Evolutionary conservation across 2,329 filamentous ascomycete species (phyloP), one percentile per base, ranked within the genome.

Genomic region (Parasarocladium wereldwijsianum): DNA sequence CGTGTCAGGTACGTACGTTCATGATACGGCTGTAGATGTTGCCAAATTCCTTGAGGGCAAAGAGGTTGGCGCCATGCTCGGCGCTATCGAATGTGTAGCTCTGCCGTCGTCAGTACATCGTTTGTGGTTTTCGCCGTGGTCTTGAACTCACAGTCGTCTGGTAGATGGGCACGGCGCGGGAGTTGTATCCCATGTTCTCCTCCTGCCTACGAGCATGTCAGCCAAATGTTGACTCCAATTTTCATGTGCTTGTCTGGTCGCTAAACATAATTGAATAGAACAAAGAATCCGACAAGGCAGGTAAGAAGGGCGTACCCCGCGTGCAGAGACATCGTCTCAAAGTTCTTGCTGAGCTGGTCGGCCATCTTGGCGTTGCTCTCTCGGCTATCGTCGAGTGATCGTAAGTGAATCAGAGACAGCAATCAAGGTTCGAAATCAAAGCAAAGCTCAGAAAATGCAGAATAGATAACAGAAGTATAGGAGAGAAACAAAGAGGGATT

Each of bases 21-120:
- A 82, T 84, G 45, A 98, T 85, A 40, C 90, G 83, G 53, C 78
- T 90, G 67, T 98, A 98, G 54, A 96, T 93, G 60, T 96, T 96
- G 57, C 86, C 90, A 46, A 83, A 80, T 59, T 96, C 85, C 62
- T 96, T 92, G 55, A 98, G 81, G 50, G 84, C 82, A 51, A 98
- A 98, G 24, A 98, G 76, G 52, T 85, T 76, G 33, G 90, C 90
- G 37, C 84, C 90, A 48, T 96, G 90, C 29, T 85, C 87, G 30
- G 84, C 93, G 62, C 96, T 83, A 70, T 96, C 79, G 70, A 98
- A 98, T 31, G 73, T 74, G 57, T 65, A 98, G 46, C 84, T 93
- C 79, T 85, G 40, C 16, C 17, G 16, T 20, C 24, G 30, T 43
- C 31, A 40, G 36, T 41, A 16, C 22, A 17, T 27, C 19, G 8